phyloP scores from a whole-genome alignment of 345 rosid species.

The Corchorus capsularis region DNA sequence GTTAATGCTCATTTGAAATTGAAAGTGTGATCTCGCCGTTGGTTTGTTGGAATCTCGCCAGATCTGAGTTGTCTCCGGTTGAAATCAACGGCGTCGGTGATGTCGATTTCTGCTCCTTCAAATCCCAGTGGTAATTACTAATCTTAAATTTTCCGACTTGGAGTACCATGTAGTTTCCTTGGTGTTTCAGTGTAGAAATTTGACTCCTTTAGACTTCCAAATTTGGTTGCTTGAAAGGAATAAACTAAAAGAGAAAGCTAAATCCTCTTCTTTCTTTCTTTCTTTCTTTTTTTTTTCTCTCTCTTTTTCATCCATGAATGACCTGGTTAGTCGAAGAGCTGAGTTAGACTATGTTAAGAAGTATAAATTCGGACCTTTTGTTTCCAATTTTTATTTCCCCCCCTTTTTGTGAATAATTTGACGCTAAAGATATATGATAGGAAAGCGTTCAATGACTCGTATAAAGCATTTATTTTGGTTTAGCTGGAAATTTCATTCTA shows the following conservation, averaged over 20 bases:
- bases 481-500: not conserved
- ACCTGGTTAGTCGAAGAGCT: not conserved
- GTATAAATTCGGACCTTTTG: not conserved
- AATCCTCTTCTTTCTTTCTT: not conserved
- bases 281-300: not conserved
- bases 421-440: not conserved
- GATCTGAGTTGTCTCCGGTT: slow-evolving; percentile 46
- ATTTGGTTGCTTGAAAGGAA: slow-evolving; percentile 25
- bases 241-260: not conserved
- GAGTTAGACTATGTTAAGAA: not conserved
- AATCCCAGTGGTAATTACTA: slow-evolving; percentile 36
- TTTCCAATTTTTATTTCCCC: not conserved
- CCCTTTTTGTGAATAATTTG: not conserved
- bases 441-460: not conserved
- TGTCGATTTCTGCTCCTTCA: slow-evolving; percentile 53
- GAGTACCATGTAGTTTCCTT: not conserved
- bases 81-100: slow-evolving; percentile 48
- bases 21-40: slow-evolving; percentile 41
- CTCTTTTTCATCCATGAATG: not conserved
- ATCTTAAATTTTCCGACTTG: not conserved
- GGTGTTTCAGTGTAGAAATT: slow-evolving; percentile 15
- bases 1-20: slow-evolving; percentile 24
- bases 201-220: not conserved
- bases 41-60: slow-evolving; percentile 37
- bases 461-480: not conserved